Percentiles rank a stretch among this genome's conserved stretches.
Evolutionary conservation across 768 basidiomycete genomes (phyloP).

Genomic region (Lentinus brumalis): DNA sequence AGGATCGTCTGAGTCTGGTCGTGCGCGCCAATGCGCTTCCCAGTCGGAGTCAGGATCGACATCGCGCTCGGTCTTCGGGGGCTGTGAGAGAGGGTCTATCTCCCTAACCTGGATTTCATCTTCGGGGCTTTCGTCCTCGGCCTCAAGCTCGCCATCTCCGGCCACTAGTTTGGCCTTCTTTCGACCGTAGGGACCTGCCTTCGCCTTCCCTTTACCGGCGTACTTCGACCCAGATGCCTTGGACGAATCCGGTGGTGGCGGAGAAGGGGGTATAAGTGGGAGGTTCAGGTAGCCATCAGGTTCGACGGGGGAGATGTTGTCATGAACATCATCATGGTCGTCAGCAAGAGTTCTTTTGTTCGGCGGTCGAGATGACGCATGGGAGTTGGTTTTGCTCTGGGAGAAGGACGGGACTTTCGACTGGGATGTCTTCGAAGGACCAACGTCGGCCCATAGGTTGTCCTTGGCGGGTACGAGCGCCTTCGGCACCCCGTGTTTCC

Average conservation of each 20-base stretch:
- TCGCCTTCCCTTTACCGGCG: conserved; percentile 40
- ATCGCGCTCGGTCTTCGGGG: conserved; percentile 2
- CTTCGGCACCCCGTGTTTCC: conserved; percentile 15
- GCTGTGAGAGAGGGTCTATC: conserved; percentile 30
- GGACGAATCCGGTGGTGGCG: conserved; percentile 45
- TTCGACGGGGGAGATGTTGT: conserved; percentile 1
- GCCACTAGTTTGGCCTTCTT: conserved; percentile 54
- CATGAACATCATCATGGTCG: conserved; percentile 28
- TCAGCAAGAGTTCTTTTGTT: conserved; percentile 47
- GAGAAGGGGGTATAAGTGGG: conserved; percentile 65
- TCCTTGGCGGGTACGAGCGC: conserved; percentile 27
- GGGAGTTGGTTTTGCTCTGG: neutral
- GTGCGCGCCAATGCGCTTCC: conserved; percentile 16
- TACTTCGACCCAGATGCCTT: conserved; percentile 19
- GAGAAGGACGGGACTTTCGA: neutral
- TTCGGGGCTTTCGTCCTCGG: conserved; percentile 25
- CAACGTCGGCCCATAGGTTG: conserved; percentile 23
- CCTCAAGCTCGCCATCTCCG: conserved; percentile 30
- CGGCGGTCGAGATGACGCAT: conserved; percentile 31
- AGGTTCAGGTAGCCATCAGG: conserved; percentile 27
- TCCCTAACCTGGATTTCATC: conserved; percentile 32
- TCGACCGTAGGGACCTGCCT: conserved; percentile 35
- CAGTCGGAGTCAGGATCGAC: conserved; percentile 25
- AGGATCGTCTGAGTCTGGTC: conserved; percentile 9
- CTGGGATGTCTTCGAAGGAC: conserved; percentile 8